Conservation (phyloP, 805 yeast species). For the Yarrowia keelungensis region DNA sequence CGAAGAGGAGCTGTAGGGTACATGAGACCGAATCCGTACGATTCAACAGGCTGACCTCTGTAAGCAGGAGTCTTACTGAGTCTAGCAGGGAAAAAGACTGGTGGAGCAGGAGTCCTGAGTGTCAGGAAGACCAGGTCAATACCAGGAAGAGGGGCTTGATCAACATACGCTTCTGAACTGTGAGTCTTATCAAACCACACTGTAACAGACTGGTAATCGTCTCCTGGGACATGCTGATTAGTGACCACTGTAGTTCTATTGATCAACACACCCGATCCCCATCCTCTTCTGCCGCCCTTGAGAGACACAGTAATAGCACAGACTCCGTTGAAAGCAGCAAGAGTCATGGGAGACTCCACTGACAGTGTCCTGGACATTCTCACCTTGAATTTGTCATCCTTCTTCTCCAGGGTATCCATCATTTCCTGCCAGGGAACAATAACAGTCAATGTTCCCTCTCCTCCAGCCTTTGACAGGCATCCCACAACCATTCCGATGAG, state of each 20-base stretch:
- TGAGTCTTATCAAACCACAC: conserved; percentile 40
- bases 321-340: conserved; percentile 21
- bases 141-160: conserved; percentile 46
- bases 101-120: conserved; percentile 40
- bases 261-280: conserved; percentile 52
- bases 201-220: conserved; percentile 32
- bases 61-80: conserved; percentile 41
- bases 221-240: conserved; percentile 49
- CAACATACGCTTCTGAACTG: conserved; percentile 34
- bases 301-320: conserved; percentile 22
- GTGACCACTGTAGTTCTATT: conserved; percentile 47
- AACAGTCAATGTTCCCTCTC: conserved; percentile 49
- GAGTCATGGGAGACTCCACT: conserved; percentile 21
- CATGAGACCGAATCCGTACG: conserved; percentile 50
- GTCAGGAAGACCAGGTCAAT: conserved; percentile 48
- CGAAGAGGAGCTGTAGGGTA: conserved; percentile 44
- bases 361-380: conserved; percentile 21
- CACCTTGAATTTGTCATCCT: conserved; percentile 8
- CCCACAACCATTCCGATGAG: conserved; percentile 49
- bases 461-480: conserved; percentile 44
- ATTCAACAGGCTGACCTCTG: conserved; percentile 44
- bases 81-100: conserved; percentile 41
- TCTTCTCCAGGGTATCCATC: conserved; percentile 10
- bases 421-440: conserved; percentile 48
- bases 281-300: conserved; percentile 44